These are phyloP conservation scores for Cyclocybe cylindracea DNA, from an alignment of 768 basidiomycete species.

Conservation along the genomic window DNA sequence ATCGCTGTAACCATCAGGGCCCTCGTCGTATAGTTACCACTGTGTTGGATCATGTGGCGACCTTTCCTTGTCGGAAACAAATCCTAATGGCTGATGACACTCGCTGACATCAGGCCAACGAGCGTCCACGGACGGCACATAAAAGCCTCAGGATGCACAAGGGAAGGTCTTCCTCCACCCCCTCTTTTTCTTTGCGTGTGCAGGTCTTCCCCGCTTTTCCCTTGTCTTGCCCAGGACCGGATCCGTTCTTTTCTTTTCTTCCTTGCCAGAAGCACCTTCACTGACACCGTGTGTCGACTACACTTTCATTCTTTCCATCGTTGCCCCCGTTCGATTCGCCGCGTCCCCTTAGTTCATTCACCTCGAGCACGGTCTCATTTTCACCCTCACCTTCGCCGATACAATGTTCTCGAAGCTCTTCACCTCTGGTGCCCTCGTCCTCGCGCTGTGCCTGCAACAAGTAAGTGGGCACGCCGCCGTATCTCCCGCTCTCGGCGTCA, in stretches of 20 bases:
- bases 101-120: no score
- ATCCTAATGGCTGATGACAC: slow-evolving; percentile 4
- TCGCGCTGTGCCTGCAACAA: slow-evolving; percentile 33
- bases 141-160: slow-evolving; percentile 11
- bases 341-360: not conserved
- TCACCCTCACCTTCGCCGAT: not conserved
- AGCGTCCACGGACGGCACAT: not conserved
- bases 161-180: not conserved
- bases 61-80: slow-evolving; percentile 2
- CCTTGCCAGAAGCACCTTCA: slow-evolving; percentile 1
- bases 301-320: slow-evolving; percentile 9
- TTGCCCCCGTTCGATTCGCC: slow-evolving; percentile 12
- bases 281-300: slow-evolving; percentile 15
- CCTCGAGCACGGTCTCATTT: not conserved
- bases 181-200: slow-evolving; percentile 8
- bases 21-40: slow-evolving; percentile 19
- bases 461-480: slow-evolving; percentile 43
- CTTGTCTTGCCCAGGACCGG: slow-evolving; percentile 28
- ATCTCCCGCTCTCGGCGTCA: slow-evolving; percentile 41
- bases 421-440: slow-evolving; percentile 28
- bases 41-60: slow-evolving; percentile 17
- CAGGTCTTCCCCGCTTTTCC: slow-evolving; percentile 15
- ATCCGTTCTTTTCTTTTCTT: slow-evolving; percentile 20
- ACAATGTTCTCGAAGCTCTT: slow-evolving; percentile 31
- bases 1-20: slow-evolving; percentile 1